Percentiles rank a stretch among this genome's conserved stretches.
These are phyloP conservation scores for Nelumbo lutea DNA, from an alignment of 164 flowering plant species.

Conservation along the genomic window DNA sequence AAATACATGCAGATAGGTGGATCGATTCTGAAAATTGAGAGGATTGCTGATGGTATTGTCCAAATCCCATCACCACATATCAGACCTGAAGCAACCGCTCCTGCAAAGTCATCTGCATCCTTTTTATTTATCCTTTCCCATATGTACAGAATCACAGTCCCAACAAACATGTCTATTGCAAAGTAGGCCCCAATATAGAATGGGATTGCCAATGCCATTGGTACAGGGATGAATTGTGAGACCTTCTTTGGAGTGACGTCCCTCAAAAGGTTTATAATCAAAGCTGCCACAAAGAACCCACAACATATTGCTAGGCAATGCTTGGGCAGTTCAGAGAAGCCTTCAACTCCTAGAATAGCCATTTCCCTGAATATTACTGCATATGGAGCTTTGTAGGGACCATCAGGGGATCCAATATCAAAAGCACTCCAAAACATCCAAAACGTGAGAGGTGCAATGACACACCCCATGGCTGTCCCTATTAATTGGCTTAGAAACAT, in stretches of 20 bases:
- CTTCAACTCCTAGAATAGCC: slow-evolving; percentile 96
- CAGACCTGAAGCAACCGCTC: slow-evolving; percentile 93
- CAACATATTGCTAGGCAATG: slow-evolving; percentile 77
- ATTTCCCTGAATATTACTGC: slow-evolving; percentile 88
- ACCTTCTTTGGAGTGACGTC: slow-evolving; percentile 57
- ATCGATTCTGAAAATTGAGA: slow-evolving; percentile 78
- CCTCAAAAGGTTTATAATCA: slow-evolving; percentile 66
- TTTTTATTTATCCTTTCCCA: slow-evolving; percentile 79
- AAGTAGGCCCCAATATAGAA: slow-evolving; percentile 95
- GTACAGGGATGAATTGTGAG: slow-evolving; percentile 75
- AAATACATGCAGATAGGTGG: slow-evolving; percentile 98
- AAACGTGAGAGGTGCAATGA: slow-evolving; percentile 92
- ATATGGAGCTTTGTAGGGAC: slow-evolving; percentile 94
- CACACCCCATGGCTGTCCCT: slow-evolving; percentile 93
- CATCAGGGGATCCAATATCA: slow-evolving; percentile 79
- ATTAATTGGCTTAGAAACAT: slow-evolving; percentile 91
- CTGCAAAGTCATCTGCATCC: slow-evolving; percentile 74
- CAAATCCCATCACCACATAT: slow-evolving; percentile 98
- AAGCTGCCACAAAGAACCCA: slow-evolving; percentile 71
- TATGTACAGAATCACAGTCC: slow-evolving; percentile 72
- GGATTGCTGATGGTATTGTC: slow-evolving; percentile 91
- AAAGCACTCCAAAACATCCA: slow-evolving; percentile 96
- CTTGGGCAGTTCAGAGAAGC: slow-evolving; percentile 88
- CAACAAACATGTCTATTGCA: slow-evolving; percentile 95
- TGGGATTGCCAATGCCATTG: slow-evolving; percentile 97